phyloP scores from a whole-genome alignment of 257 asterid genomes.

The Gynochthodes officinalis region DNA sequence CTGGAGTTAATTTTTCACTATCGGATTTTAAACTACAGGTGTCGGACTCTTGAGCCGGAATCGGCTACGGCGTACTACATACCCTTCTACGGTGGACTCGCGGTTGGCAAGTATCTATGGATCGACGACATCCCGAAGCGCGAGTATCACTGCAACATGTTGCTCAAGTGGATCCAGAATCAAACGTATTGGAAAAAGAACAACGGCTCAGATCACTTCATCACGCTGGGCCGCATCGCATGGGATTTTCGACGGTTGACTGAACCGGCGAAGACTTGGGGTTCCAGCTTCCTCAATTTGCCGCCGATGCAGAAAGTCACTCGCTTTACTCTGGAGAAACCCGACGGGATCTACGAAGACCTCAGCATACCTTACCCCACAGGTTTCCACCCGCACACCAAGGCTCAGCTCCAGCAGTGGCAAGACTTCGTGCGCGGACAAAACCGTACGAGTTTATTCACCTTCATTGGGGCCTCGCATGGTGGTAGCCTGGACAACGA shows the following conservation, averaged over 20 bases:
- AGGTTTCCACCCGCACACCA: slow-evolving; percentile 84
- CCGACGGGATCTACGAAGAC: slow-evolving; percentile 65
- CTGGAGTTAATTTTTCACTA: slow-evolving; percentile 63
- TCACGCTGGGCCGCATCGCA: slow-evolving; percentile 66
- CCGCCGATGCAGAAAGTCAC: slow-evolving; percentile 62
- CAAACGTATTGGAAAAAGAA: slow-evolving; percentile 49
- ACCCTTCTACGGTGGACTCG: slow-evolving; percentile 92
- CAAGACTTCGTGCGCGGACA: slow-evolving; percentile 46
- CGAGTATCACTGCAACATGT: slow-evolving; percentile 52
- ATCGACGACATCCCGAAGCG: slow-evolving; percentile 52
- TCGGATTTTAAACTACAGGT: slow-evolving; percentile 59
- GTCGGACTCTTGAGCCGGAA: slow-evolving; percentile 65
- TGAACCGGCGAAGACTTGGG: slow-evolving; percentile 77
- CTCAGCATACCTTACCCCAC: slow-evolving; percentile 85
- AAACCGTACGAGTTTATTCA: slow-evolving; percentile 46
- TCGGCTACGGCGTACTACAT: slow-evolving; percentile 85
- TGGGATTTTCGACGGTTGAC: slow-evolving; percentile 79
- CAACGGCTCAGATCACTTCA: slow-evolving; percentile 87
- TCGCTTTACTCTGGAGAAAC: slow-evolving; percentile 71
- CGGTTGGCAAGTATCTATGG: slow-evolving; percentile 82
- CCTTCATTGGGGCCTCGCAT: slow-evolving; percentile 54
- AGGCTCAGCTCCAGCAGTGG: slow-evolving; percentile 47
- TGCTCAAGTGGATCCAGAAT: slow-evolving; percentile 61
- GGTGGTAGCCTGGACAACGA: slow-evolving; percentile 44
- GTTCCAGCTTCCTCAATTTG: slow-evolving; percentile 77